Conservation (phyloP, 768 basidiomycete species). For the Imleria badia region DNA sequence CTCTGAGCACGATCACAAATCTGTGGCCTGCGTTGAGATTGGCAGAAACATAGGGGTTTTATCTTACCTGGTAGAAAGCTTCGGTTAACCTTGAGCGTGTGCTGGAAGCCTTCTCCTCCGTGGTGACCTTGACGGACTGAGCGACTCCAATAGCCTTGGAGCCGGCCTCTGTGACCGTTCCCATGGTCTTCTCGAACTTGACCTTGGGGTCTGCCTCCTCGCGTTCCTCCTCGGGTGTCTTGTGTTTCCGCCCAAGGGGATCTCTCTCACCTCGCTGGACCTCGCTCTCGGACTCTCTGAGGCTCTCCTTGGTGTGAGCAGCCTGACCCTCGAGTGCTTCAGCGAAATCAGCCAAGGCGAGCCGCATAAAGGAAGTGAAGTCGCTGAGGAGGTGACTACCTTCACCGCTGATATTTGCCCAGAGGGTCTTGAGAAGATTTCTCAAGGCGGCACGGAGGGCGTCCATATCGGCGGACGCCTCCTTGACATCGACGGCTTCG, state of each 20-base stretch:
- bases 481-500: constrained; percentile 39
- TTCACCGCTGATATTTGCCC: constrained; percentile 53
- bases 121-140: constrained; percentile 42
- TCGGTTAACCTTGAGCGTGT: constrained; percentile 45
- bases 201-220: constrained; percentile 48
- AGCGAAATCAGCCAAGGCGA: constrained; percentile 65
- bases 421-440: constrained; percentile 51
- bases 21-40: constrained; percentile 31
- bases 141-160: constrained; percentile 53
- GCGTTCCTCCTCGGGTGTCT: constrained; percentile 42
- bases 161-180: constrained; percentile 57
- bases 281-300: constrained; percentile 56
- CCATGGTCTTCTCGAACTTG: constrained; percentile 68
- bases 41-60: too few relatives aligned
- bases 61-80: constrained; percentile 51
- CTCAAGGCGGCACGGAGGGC: constrained; percentile 51
- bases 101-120: constrained; percentile 45
- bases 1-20: constrained; percentile 64
- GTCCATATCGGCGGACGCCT: constrained; percentile 49
- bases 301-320: constrained; percentile 45
- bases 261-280: constrained; percentile 63
- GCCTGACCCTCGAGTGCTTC: constrained; percentile 58
- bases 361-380: constrained; percentile 62
- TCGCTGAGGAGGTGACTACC: constrained; percentile 55
- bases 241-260: constrained; percentile 51